Conservation (phyloP, 441 rosid genomes). For the Gossypium laxum region DNA sequence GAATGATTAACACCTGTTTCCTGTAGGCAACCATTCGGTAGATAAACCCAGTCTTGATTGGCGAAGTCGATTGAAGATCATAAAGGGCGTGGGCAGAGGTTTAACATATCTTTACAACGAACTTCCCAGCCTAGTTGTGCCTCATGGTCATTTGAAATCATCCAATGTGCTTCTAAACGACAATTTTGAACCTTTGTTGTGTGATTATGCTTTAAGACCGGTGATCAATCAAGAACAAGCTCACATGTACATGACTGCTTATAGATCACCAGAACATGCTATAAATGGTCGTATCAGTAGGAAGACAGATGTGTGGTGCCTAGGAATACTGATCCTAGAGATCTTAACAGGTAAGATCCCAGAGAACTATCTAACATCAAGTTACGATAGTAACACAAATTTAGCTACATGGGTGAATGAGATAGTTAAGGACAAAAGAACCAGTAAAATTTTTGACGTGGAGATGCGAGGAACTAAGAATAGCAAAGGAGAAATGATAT, state of each 20-base stretch:
- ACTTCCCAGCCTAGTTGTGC: constrained; percentile 48
- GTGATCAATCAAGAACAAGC: constrained; percentile 66
- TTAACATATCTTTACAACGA: constrained; percentile 58
- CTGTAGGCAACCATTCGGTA: constrained; percentile 49
- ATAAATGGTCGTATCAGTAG: constrained; percentile 32
- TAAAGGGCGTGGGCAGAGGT: constrained; percentile 71
- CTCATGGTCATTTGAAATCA: constrained; percentile 91
- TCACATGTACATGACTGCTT: constrained; percentile 56
- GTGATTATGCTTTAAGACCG: constrained; percentile 65
- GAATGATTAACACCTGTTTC: background rate
- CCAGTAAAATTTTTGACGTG: constrained; percentile 56
- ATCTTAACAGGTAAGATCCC: constrained; percentile 65
- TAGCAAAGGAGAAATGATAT: constrained; percentile 61
- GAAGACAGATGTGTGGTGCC: constrained; percentile 76
- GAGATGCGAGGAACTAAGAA: constrained; percentile 55
- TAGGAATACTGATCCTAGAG: constrained; percentile 74
- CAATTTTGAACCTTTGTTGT: constrained; percentile 48
- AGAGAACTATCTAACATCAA: constrained; percentile 47
- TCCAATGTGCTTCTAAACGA: constrained; percentile 71
- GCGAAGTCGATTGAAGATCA: constrained; percentile 53
- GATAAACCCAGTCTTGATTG: constrained; percentile 59
- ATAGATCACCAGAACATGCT: constrained; percentile 71
- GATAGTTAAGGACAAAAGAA: constrained; percentile 49
- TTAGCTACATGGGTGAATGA: constrained; percentile 58
- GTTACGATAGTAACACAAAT: constrained; percentile 38